Percentiles rank a stretch among this genome's conserved stretches.
Conservation (phyloP, 305 asterid genomes). For the Fraxinus xanthoxyloides region DNA sequence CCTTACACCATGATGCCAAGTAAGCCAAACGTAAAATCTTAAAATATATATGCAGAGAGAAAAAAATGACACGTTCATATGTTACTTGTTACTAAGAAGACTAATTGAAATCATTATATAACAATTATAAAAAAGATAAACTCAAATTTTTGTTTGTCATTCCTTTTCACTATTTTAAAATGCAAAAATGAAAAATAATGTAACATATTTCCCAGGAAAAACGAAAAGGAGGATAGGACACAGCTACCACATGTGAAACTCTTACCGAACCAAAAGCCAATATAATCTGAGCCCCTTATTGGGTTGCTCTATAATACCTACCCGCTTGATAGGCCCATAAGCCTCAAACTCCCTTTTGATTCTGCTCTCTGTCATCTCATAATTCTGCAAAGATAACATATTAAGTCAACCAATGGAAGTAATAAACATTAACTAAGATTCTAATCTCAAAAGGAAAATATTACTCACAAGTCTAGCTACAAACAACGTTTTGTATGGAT, state of each 20-base stretch:
- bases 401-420: constrained; percentile 7
- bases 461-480: constrained; percentile 90
- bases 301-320: constrained; percentile 83
- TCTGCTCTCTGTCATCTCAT: constrained; percentile 93
- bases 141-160: neutral
- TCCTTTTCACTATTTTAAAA: neutral
- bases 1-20: neutral
- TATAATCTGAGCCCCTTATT: constrained; percentile 10
- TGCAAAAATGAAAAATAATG: neutral
- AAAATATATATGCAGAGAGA: neutral
- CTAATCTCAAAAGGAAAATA: constrained; percentile 4
- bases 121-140: neutral
- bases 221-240: constrained; percentile 13
- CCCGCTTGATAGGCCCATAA: constrained; percentile 98
- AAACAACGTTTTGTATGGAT: constrained; percentile 92
- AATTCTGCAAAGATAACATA: constrained; percentile 55
- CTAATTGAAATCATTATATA: neutral
- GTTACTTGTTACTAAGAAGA: constrained; percentile 10
- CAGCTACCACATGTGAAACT: constrained; percentile 38
- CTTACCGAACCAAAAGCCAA: constrained; percentile 83
- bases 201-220: neutral
- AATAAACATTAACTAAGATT: constrained; percentile 17
- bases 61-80: neutral
- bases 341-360: constrained; percentile 97
- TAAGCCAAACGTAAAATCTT: neutral